Evolutionary conservation across 352 stramenopile species (phyloP), one percentile per base, ranked within the genome.

Genomic region (Phytophthora sansomeana): DNA sequence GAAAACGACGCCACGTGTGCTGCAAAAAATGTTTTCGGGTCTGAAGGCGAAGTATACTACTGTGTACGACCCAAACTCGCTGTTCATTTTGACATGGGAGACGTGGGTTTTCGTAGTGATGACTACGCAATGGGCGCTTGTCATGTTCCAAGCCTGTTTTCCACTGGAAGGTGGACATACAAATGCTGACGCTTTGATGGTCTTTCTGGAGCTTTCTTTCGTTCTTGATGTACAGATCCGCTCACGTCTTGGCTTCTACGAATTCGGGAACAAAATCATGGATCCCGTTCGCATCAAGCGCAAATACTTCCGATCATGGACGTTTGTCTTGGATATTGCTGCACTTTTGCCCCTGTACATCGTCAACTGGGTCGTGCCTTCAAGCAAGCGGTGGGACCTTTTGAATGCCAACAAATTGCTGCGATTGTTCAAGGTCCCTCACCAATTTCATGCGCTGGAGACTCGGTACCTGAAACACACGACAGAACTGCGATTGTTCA

Each of bases 181-280:
- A 0, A 46, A 5, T 2, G 64, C 53, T 0, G 79, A 85, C 24
- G 35, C 21, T 1, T 17, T 84, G 0, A 58, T 78, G 14, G 47
- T 71, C 1, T 26, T 86, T 7, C 43, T 89, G 26, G 81, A 90
- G 51, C 0, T 69, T 0, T 51, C 36, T 6, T 92, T 90, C 42
- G 41, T 83, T 1, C 4, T 85, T 1, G 81, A 89, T 39, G 78
- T 92, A 2, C 85, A 74, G 28, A 46, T 92, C 9, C 74, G 79
- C 0, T 83, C 64, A 0, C 77, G 67, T 10, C 63, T 88, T 5
- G 81, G 80, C 0, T 89, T 81, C 53, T 86, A 82, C 52, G 72
- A 85, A 49, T 89, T 83, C 38, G 83, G 83, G 14, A 89, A 89
- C 64, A 90, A 90, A 51, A 72, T 91, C 7, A 87, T 87, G 77